Conservation (phyloP, 2,329 filamentous ascomycete species). For the Coniella vitis region DNA sequence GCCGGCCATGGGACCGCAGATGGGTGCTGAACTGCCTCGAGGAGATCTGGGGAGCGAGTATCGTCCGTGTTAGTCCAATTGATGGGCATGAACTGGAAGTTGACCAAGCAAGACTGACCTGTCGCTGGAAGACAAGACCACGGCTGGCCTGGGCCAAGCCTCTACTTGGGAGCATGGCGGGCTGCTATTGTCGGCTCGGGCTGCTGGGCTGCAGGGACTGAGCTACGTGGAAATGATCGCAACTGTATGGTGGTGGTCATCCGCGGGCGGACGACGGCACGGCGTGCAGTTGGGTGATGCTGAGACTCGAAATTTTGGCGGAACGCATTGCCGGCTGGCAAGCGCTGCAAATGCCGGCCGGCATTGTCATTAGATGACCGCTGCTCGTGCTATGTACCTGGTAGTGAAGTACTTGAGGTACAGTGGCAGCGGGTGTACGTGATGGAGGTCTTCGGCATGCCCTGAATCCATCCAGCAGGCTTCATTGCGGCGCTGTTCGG, state of each 20-base stretch:
- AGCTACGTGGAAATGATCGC: too few species aligned
- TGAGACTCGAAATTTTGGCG: background rate
- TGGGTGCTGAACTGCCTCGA: conserved; percentile 25
- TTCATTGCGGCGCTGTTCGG: too few species aligned
- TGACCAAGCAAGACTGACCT: conserved; percentile 20
- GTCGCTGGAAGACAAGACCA: conserved; percentile 33
- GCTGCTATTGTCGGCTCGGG: conserved; percentile 8
- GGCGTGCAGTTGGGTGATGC: conserved; percentile 4
- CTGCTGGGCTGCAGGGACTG: conserved; percentile 1
- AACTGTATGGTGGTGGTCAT: too few species aligned
- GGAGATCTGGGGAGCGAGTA: conserved; percentile 12
- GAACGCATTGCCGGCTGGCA: too few species aligned
- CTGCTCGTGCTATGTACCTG: background rate
- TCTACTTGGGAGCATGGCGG: conserved; percentile 48
- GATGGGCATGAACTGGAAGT: background rate
- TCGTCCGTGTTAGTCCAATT: conserved; percentile 4
- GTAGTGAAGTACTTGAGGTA: too few species aligned
- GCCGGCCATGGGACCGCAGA: conserved; percentile 18
- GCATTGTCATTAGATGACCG: too few species aligned
- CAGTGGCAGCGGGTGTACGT: too few species aligned
- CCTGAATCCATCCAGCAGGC: too few species aligned
- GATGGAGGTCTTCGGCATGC: too few species aligned
- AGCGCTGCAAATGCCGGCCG: too few species aligned
- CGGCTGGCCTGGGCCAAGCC: conserved; percentile 41
- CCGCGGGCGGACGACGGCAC: background rate